phyloP scores from a whole-genome alignment of 2,329 filamentous ascomycete genomes.

The Aureobasidium uvarum region DNA sequence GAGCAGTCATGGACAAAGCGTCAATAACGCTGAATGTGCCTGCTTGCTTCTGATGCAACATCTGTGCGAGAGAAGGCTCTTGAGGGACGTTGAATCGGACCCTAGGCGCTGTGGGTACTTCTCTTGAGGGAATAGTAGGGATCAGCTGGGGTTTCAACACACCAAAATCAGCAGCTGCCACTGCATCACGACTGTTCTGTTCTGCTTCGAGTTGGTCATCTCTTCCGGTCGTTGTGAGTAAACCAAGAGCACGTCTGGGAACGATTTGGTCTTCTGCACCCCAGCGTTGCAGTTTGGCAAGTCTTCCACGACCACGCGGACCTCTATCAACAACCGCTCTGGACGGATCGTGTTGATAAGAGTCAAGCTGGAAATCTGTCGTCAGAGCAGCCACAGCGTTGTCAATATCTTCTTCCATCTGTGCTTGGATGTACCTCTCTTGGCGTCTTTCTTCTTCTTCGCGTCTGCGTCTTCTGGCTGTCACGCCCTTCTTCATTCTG shows the following conservation, averaged over 20 bases:
- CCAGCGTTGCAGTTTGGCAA: slow-evolving; percentile 26
- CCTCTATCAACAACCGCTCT: slow-evolving; percentile 27
- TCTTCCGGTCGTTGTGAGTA: slow-evolving; percentile 22
- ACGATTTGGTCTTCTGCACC: slow-evolving; percentile 17
- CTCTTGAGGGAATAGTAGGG: not conserved
- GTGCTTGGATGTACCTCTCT: slow-evolving; percentile 24
- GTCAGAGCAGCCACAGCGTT: slow-evolving; percentile 23
- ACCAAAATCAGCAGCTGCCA: slow-evolving; percentile 21
- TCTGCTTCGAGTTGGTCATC: slow-evolving; percentile 16
- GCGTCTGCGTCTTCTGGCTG: slow-evolving; percentile 23
- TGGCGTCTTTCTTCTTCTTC: slow-evolving; percentile 27
- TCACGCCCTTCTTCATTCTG: slow-evolving; percentile 21
- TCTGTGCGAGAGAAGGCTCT: slow-evolving; percentile 2
- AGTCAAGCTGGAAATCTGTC: slow-evolving; percentile 31
- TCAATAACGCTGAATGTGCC: slow-evolving; percentile 21
- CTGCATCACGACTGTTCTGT: slow-evolving; percentile 13
- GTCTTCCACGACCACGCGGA: slow-evolving; percentile 26
- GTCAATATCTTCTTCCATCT: slow-evolving; percentile 28
- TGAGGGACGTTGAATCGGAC: not conserved
- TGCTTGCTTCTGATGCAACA: slow-evolving; percentile 17
- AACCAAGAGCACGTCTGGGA: slow-evolving; percentile 21
- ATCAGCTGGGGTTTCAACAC: slow-evolving; percentile 8
- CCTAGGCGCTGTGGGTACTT: not conserved
- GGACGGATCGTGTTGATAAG: slow-evolving; percentile 31
- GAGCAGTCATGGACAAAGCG: slow-evolving; percentile 40